Conservation (phyloP, 2,329 filamentous ascomycete species). For the Botrytis sinoallii region DNA sequence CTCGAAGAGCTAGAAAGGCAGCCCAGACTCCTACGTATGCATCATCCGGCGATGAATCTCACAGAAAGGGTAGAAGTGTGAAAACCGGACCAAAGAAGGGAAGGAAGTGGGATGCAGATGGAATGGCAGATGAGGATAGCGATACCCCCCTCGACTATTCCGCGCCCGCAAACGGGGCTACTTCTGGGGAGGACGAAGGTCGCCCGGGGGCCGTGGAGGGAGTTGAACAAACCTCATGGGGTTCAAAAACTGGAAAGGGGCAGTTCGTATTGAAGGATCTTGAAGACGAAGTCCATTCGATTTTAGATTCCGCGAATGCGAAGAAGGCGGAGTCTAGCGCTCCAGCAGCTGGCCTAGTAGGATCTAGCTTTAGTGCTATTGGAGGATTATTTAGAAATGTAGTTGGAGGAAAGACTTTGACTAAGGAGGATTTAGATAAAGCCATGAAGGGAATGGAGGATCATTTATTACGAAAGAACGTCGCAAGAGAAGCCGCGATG, state of each 20-base stretch:
- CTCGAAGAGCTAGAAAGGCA: conserved; percentile 75
- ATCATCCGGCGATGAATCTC: conserved; percentile 81
- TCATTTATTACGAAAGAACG: conserved; percentile 91
- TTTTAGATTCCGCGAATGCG: conserved; percentile 75
- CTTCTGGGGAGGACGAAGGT: conserved; percentile 52
- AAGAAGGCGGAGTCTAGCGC: conserved; percentile 49
- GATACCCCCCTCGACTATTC: conserved; percentile 87
- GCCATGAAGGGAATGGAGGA: conserved; percentile 96
- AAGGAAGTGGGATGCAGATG: conserved; percentile 89
- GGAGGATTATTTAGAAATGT: conserved; percentile 91
- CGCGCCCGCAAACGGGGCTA: conserved; percentile 50
- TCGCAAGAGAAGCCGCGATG: conserved; percentile 88
- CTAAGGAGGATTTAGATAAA: conserved; percentile 83
- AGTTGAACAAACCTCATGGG: conserved; percentile 79
- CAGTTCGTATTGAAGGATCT: conserved; percentile 93
- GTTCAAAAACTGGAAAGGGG: conserved; percentile 77
- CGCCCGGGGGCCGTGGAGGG: conserved; percentile 64
- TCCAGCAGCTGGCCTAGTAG: conserved; percentile 63
- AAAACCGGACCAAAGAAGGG: conserved; percentile 71
- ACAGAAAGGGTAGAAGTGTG: conserved; percentile 54
- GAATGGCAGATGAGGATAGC: conserved; percentile 76
- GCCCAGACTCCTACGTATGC: conserved; percentile 54
- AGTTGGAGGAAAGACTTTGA: conserved; percentile 88
- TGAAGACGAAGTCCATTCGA: conserved; percentile 88
- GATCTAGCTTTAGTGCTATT: conserved; percentile 76